phyloP scores from a whole-genome alignment of 257 asterid genomes.

The Solanum sejunctum region DNA sequence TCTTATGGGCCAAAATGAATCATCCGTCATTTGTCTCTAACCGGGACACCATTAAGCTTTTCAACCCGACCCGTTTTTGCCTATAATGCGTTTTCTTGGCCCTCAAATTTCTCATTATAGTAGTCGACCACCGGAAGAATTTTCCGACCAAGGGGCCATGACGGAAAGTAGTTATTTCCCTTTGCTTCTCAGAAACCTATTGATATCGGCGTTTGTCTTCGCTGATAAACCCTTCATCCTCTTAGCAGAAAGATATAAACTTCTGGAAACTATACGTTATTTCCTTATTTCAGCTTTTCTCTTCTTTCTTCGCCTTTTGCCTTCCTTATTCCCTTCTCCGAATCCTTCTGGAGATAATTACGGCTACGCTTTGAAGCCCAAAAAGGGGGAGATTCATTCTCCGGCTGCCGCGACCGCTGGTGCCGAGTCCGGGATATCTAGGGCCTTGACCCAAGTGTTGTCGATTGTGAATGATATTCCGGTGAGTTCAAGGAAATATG shows the following conservation, averaged over 20 bases:
- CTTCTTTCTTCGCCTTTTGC: slow-evolving; percentile 46
- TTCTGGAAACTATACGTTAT: slow-evolving; percentile 30
- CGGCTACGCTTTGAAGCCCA: slow-evolving; percentile 4
- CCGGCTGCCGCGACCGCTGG: slow-evolving; percentile 5
- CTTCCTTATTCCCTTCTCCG: slow-evolving; percentile 26
- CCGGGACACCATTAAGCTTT: background rate
- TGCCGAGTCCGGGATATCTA: slow-evolving; percentile 37
- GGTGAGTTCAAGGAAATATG: slow-evolving; percentile 79
- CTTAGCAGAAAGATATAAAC: slow-evolving; percentile 22
- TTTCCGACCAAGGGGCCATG: slow-evolving; percentile 11
- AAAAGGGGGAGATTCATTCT: background rate
- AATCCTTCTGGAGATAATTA: slow-evolving; percentile 5
- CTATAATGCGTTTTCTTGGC: background rate
- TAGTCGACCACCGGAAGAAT: slow-evolving; percentile 8
- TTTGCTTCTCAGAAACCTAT: slow-evolving; percentile 35
- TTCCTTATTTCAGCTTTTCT: slow-evolving; percentile 34
- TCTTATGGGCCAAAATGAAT: background rate
- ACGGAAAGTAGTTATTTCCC: slow-evolving; percentile 6
- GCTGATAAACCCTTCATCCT: slow-evolving; percentile 38
- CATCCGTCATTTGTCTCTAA: background rate
- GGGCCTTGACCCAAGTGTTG: slow-evolving; percentile 69
- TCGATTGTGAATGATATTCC: slow-evolving; percentile 69
- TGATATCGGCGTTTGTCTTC: slow-evolving; percentile 28
- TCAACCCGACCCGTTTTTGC: background rate
- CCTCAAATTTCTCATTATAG: background rate